Percentiles rank a stretch among this genome's conserved stretches.
phyloP scores from a whole-genome alignment of 164 flowering plant genomes.

The Aristolochia californica region DNA sequence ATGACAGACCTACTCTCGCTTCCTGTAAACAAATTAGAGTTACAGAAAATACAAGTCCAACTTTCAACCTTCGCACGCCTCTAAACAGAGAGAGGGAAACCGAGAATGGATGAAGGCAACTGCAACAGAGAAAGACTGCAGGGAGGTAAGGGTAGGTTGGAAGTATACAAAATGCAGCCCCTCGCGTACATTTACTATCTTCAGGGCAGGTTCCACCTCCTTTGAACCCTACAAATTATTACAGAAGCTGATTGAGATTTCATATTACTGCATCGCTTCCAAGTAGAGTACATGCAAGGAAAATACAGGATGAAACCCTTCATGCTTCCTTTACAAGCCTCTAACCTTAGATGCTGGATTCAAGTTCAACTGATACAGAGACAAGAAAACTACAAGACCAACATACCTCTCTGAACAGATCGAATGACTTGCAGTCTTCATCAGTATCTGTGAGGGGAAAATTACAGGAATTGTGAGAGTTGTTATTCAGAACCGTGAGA shows the following conservation, averaged over 20 bases:
- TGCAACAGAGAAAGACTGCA: conserved; percentile 82
- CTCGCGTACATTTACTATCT: conserved; percentile 58
- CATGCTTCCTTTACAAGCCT: too few relatives aligned
- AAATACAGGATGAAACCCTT: too few relatives aligned
- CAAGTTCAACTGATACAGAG: too few relatives aligned
- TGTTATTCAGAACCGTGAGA: conserved; percentile 35
- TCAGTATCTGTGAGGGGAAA: conserved; percentile 13
- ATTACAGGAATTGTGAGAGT: conserved; percentile 17
- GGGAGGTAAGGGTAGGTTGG: conserved; percentile 50
- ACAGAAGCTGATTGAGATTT: background rate
- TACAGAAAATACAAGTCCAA: too few relatives aligned
- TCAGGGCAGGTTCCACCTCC: conserved; percentile 36
- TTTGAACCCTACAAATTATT: conserved; percentile 46
- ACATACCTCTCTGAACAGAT: conserved; percentile 47
- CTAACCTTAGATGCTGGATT: too few relatives aligned
- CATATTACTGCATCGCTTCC: background rate
- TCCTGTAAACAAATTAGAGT: too few relatives aligned
- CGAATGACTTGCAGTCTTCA: conserved; percentile 44
- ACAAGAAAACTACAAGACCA: background rate
- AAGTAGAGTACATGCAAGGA: too few relatives aligned
- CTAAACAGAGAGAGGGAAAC: too few relatives aligned
- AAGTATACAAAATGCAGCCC: conserved; percentile 58
- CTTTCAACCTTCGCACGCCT: too few relatives aligned
- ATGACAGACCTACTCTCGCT: too few relatives aligned
- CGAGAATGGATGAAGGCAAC: conserved; percentile 55